Evolutionary conservation across 805 yeast genomes (phyloP).

Genomic region (Candida insectorum): DNA sequence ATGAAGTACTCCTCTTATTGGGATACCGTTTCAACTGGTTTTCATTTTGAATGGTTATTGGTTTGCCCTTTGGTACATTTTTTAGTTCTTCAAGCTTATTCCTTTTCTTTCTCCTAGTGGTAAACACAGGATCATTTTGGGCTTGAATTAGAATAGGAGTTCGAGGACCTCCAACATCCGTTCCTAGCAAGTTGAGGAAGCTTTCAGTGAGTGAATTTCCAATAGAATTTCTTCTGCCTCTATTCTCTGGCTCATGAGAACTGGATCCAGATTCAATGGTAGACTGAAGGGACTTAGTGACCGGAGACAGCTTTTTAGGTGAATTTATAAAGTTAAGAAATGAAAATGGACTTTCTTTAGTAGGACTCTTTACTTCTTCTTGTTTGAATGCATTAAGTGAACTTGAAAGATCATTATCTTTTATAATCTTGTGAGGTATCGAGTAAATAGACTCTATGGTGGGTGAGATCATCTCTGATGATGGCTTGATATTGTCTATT

Average conservation of each 20-base stretch:
- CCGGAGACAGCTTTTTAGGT: constrained; percentile 9
- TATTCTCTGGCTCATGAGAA: background rate
- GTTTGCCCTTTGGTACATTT: constrained; percentile 13
- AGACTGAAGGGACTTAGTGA: background rate
- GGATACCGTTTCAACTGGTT: constrained; percentile 27
- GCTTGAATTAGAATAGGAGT: constrained; percentile 1
- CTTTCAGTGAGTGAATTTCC: constrained; percentile 28
- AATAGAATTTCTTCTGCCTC: constrained; percentile 12
- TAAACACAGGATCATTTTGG: background rate
- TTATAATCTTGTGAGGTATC: background rate
- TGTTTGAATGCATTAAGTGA: background rate
- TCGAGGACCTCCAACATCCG: constrained; percentile 1
- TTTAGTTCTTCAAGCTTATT: constrained; percentile 11
- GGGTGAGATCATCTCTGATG: constrained; percentile 19
- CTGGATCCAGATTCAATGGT: background rate
- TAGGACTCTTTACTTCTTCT: constrained; percentile 1
- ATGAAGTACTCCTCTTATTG: constrained; percentile 19
- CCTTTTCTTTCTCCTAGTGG: constrained; percentile 4
- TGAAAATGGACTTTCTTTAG: constrained; percentile 12
- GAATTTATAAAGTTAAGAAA: constrained; percentile 17
- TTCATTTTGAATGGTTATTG: constrained; percentile 28
- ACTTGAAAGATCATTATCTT: constrained; percentile 9
- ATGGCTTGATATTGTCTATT: constrained; percentile 21
- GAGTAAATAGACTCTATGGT: constrained; percentile 29
- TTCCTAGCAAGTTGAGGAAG: constrained; percentile 12